Evolutionary conservation across 495 filamentous ascomycete species (phyloP).

Genomic region (Platismatia glauca): DNA sequence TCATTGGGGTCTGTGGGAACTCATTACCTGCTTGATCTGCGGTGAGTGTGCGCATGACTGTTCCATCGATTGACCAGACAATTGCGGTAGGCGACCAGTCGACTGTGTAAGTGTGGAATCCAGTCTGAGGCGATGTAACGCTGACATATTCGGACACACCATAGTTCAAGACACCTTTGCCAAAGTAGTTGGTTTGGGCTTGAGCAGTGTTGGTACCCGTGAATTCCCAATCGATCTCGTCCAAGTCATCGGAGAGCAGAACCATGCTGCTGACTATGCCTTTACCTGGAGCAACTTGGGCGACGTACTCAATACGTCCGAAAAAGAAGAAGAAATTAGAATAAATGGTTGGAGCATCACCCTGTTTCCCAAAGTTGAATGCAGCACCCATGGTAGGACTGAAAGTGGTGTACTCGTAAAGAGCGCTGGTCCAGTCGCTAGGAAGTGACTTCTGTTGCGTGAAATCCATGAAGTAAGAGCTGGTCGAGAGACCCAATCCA

Average conservation of each 20-base stretch:
- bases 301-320: constrained; percentile 58
- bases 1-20: constrained; percentile 88
- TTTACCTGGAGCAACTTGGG: constrained; percentile 62
- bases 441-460: constrained; percentile 43
- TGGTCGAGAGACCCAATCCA: constrained; percentile 44
- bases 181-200: constrained; percentile 91
- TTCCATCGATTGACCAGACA: constrained; percentile 72
- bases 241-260: constrained; percentile 80
- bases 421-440: constrained; percentile 49
- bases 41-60: constrained; percentile 58
- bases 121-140: constrained; percentile 53
- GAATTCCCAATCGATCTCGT: constrained; percentile 91
- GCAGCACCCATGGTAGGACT: constrained; percentile 52
- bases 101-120: constrained; percentile 75
- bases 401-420: constrained; percentile 17
- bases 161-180: constrained; percentile 79
- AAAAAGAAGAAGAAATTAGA: constrained; percentile 73
- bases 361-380: constrained; percentile 62
- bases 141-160: constrained; percentile 57
- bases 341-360: constrained; percentile 66
- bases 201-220: constrained; percentile 53
- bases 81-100: constrained; percentile 70
- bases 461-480: constrained; percentile 56
- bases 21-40: constrained; percentile 49
- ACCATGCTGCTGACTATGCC: constrained; percentile 78